Conservation (phyloP, 176 grass and related monocot species). For the Eleusine coracana region DNA sequence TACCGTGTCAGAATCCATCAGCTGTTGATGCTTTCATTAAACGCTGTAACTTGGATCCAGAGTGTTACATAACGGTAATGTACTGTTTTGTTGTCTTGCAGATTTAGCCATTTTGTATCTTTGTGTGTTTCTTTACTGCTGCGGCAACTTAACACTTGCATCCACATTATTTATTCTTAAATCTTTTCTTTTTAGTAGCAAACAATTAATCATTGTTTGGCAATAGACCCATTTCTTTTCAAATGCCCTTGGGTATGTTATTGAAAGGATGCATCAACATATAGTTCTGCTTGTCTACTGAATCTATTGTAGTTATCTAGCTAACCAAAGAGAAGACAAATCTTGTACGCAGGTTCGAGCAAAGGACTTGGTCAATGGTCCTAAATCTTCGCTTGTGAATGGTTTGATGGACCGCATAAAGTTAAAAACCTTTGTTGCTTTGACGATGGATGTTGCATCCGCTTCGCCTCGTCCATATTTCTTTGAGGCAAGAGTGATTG, state of each 20-base stretch:
- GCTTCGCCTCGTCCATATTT: conserved; percentile 92
- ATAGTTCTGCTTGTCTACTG: no score
- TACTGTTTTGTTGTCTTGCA: conserved; percentile 22
- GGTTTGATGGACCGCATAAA: conserved; percentile 51
- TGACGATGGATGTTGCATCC: conserved; percentile 90
- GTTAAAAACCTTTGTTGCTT: conserved; percentile 69
- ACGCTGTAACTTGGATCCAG: conserved; percentile 77
- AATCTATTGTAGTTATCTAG: not conserved
- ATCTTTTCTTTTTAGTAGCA: no score
- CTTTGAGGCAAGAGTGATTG: conserved; percentile 73
- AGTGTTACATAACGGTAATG: conserved; percentile 84
- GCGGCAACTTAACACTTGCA: no score
- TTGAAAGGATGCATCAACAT: no score
- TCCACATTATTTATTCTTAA: no score
- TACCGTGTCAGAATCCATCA: conserved; percentile 73
- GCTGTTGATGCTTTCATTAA: conserved; percentile 79
- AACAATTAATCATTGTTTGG: no score
- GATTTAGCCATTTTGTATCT: not conserved
- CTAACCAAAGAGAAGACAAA: not conserved
- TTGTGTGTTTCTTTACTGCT: no score
- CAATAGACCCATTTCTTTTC: no score
- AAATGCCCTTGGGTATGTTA: no score
- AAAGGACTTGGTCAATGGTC: conserved; percentile 36
- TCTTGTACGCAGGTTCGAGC: conserved; percentile 34
- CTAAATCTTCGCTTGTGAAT: conserved; percentile 45